A percentile compares a stretch with the other conserved stretches of the same genome.
Evolutionary conservation across 2,329 filamentous ascomycete genomes (phyloP).

Genomic region (Penicillium sp.): DNA sequence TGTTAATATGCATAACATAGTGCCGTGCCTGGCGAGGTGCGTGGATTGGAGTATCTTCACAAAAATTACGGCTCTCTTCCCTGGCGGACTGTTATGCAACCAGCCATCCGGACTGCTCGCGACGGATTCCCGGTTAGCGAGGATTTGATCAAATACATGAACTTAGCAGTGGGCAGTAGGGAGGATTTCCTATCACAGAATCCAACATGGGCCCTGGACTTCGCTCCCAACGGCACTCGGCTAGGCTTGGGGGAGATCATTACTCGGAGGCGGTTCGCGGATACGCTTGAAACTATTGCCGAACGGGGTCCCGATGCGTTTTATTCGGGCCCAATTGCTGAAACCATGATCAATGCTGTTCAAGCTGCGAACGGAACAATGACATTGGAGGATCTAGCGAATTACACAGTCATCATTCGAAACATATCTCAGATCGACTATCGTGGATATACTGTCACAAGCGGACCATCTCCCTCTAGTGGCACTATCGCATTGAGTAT

Average conservation of each 20-base stretch:
- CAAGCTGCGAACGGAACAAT: constrained; percentile 76
- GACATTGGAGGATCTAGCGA: constrained; percentile 73
- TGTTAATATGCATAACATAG: constrained; percentile 33
- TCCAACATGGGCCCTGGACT: constrained; percentile 80
- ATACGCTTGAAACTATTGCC: constrained; percentile 77
- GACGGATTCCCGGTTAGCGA: constrained; percentile 71
- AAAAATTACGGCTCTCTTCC: constrained; percentile 59
- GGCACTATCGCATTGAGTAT: constrained; percentile 74
- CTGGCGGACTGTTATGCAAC: constrained; percentile 71
- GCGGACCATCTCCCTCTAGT: constrained; percentile 70
- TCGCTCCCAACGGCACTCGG: constrained; percentile 77
- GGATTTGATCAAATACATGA: constrained; percentile 76
- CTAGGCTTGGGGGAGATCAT: constrained; percentile 74
- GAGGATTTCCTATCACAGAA: constrained; percentile 73
- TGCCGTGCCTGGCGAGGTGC: constrained; percentile 62
- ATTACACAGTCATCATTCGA: constrained; percentile 70
- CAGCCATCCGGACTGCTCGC: constrained; percentile 72
- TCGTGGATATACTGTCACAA: constrained; percentile 68
- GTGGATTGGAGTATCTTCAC: constrained; percentile 78
- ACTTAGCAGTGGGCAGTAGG: constrained; percentile 47
- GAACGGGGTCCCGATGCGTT: constrained; percentile 71
- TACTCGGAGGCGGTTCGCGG: constrained; percentile 75
- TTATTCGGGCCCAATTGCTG: constrained; percentile 71
- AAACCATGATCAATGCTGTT: constrained; percentile 70
- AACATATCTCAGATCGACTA: constrained; percentile 65